Evolutionary conservation across 2,329 filamentous ascomycete genomes (phyloP).

Genomic region (Ophiostoma tasmaniense): DNA sequence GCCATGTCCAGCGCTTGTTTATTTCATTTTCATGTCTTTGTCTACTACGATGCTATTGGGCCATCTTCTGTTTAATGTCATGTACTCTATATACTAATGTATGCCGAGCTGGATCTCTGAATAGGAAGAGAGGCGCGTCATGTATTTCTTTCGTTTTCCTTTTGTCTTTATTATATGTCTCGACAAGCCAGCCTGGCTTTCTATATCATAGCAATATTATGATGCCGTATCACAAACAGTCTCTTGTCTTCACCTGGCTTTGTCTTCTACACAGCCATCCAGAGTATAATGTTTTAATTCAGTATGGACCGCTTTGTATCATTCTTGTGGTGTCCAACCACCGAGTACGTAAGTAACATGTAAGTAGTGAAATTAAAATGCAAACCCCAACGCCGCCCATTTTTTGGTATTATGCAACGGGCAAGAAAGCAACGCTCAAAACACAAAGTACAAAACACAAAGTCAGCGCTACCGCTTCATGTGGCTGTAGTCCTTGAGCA

Average conservation of each 20-base stretch:
- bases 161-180: neutral
- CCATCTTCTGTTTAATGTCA: neutral
- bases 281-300: too few species aligned
- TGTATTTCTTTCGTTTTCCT: neutral
- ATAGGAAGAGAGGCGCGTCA: neutral
- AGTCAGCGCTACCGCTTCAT: constrained; percentile 30
- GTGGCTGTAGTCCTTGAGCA: constrained; percentile 64
- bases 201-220: too few species aligned
- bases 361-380: neutral
- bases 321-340: neutral
- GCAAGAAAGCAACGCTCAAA: constrained; percentile 1
- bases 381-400: neutral
- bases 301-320: neutral
- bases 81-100: neutral
- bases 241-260: too few species aligned
- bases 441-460: neutral
- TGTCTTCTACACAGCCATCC: too few species aligned
- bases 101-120: neutral
- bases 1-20: neutral
- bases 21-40: neutral
- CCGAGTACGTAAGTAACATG: neutral
- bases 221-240: too few species aligned
- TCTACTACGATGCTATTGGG: neutral
- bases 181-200: neutral
- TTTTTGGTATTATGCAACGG: constrained; percentile 1